Evolutionary conservation across 148 eudicot species (phyloP).

Genomic region (Chenopodium suecicum): DNA sequence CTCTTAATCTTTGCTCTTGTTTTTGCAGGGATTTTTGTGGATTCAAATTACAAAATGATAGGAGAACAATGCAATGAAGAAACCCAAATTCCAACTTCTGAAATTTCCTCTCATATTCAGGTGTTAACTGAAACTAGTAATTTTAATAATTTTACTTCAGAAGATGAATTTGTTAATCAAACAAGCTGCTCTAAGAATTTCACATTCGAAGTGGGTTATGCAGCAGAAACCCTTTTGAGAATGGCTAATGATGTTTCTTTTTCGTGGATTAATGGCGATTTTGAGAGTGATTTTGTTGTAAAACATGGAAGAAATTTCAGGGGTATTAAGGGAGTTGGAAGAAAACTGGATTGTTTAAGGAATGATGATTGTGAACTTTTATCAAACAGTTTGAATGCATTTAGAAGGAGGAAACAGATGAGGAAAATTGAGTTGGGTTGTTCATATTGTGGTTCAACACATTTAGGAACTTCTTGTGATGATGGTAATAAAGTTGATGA

Average conservation of each 20-base stretch:
- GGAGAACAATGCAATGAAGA: neutral
- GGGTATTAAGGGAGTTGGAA: neutral
- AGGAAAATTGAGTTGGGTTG: neutral
- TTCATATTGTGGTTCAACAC: neutral
- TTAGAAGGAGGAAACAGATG: neutral
- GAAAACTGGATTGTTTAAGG: neutral
- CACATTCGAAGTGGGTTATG: neutral
- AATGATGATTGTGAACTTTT: neutral
- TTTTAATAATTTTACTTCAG: neutral
- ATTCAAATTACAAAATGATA: neutral
- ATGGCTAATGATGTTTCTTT: conserved; percentile 1
- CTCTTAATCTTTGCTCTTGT: too few relatives aligned
- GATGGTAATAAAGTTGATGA: neutral
- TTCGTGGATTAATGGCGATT: neutral
- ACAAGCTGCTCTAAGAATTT: neutral
- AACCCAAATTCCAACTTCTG: neutral
- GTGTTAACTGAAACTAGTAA: neutral
- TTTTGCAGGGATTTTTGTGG: neutral
- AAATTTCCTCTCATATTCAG: neutral
- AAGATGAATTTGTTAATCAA: neutral
- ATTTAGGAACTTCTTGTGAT: neutral
- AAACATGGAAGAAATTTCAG: neutral
- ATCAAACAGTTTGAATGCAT: neutral
- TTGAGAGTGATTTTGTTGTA: neutral
- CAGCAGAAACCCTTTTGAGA: conserved; percentile 6